phyloP scores from a whole-genome alignment of 2,329 filamentous ascomycete genomes.

The Lachnellula subtilissima region DNA sequence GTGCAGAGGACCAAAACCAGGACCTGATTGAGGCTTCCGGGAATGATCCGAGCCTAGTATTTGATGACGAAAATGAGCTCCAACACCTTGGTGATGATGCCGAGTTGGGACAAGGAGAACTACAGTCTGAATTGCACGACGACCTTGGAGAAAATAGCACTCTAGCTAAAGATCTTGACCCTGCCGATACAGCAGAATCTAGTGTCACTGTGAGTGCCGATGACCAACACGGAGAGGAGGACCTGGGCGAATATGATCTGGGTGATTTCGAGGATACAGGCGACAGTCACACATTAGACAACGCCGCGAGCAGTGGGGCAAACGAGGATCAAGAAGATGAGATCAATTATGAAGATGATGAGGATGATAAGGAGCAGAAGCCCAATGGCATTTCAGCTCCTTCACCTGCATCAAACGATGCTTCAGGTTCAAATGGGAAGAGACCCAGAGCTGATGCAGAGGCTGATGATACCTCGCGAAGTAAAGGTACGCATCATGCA shows the following conservation, averaged over 20 bases:
- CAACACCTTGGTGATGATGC: background rate
- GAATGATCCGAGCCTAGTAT: background rate
- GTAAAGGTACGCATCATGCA: slow-evolving; percentile 1
- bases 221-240: slow-evolving; percentile 32
- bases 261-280: slow-evolving; percentile 32
- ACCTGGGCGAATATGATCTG: slow-evolving; percentile 31
- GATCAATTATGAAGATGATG: slow-evolving; percentile 29
- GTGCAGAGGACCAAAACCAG: background rate
- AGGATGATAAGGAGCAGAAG: slow-evolving; percentile 11
- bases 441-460: slow-evolving; percentile 26
- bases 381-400: slow-evolving; percentile 1
- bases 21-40: background rate
- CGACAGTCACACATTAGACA: background rate
- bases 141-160: slow-evolving; percentile 36
- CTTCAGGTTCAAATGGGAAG: slow-evolving; percentile 23
- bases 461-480: slow-evolving; percentile 11
- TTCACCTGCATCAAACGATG: background rate
- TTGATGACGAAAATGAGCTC: background rate
- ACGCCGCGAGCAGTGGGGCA: slow-evolving; percentile 12
- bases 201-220: slow-evolving; percentile 34
- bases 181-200: slow-evolving; percentile 26
- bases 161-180: slow-evolving; percentile 8
- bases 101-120: background rate
- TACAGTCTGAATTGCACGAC: slow-evolving; percentile 22
- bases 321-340: slow-evolving; percentile 26